Percentiles rank a stretch among this genome's conserved stretches.
phyloP scores from a whole-genome alignment of 2,329 filamentous ascomycete species.

The Juglanconis oblonga region DNA sequence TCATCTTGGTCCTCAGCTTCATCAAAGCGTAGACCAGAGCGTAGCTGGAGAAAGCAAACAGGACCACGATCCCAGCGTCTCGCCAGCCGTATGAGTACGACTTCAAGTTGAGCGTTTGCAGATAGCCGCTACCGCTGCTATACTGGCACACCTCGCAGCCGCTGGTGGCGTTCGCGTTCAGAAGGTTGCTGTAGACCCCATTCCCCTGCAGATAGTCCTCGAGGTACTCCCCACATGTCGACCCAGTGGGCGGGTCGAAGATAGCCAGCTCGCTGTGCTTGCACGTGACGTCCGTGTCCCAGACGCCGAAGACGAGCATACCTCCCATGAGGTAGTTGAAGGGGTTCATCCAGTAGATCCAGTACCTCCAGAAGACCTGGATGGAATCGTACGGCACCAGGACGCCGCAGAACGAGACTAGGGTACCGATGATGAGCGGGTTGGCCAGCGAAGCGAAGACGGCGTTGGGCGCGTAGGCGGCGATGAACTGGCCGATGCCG shows the following conservation, averaged over 20 bases:
- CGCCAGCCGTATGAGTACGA: conserved; percentile 66
- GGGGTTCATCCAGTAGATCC: conserved; percentile 66
- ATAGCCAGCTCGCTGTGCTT: conserved; percentile 44
- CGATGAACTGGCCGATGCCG: conserved; percentile 28
- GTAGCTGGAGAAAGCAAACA: conserved; percentile 41
- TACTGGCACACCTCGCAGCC: conserved; percentile 63
- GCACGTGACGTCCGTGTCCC: conserved; percentile 46
- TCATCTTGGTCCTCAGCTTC: conserved; percentile 46
- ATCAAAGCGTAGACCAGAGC: conserved; percentile 43
- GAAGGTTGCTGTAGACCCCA: conserved; percentile 47
- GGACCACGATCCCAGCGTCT: conserved; percentile 41
- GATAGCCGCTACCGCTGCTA: conserved; percentile 54
- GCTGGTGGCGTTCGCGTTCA: conserved; percentile 56
- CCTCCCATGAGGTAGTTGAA: conserved; percentile 59
- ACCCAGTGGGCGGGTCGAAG: conserved; percentile 47
- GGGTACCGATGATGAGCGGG: conserved; percentile 63
- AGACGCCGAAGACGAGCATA: conserved; percentile 55
- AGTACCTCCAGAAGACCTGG: conserved; percentile 71
- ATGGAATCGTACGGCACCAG: conserved; percentile 56
- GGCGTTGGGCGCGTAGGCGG: conserved; percentile 69
- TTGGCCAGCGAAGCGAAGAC: conserved; percentile 65
- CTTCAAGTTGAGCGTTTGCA: conserved; percentile 56
- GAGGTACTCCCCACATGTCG: conserved; percentile 59
- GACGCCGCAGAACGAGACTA: conserved; percentile 66
- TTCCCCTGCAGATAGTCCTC: conserved; percentile 44